These are phyloP conservation scores for Cardamine chenopodiifolia DNA, from an alignment of 345 rosid species.

Conservation along the genomic window DNA sequence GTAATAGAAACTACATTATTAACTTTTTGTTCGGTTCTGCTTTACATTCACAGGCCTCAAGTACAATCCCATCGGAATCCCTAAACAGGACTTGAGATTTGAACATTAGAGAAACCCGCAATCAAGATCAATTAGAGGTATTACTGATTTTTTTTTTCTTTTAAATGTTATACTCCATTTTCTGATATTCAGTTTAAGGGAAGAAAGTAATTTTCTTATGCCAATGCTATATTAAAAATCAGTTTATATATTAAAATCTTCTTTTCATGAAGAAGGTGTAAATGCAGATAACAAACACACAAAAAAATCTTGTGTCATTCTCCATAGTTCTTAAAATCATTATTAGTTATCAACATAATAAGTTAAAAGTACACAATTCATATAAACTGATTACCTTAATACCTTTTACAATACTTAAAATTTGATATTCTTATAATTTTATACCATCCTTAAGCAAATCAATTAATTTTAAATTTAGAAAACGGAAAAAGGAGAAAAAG, in stretches of 20 bases:
- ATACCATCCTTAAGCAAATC: not conserved
- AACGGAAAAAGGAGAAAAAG: not conserved
- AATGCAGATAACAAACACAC: constrained; percentile 24
- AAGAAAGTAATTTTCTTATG: not conserved
- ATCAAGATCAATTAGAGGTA: constrained; percentile 30
- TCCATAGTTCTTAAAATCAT: constrained; percentile 1
- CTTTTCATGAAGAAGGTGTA: not conserved
- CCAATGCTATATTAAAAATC: not conserved
- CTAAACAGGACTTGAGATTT: constrained; percentile 20
- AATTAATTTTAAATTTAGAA: not conserved
- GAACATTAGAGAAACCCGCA: constrained; percentile 19
- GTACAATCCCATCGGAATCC: constrained; percentile 3
- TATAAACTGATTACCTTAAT: not conserved
- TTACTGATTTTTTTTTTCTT: not conserved
- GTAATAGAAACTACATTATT: not conserved
- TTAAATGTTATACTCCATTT: not conserved
- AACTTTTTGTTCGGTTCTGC: not conserved
- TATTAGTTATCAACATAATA: not conserved
- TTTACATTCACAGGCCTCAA: constrained; percentile 32
- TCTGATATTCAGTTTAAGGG: not conserved
- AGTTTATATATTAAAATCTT: not conserved
- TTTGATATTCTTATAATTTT: not conserved
- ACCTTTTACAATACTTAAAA: not conserved
- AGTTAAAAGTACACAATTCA: not conserved
- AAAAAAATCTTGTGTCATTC: not conserved